Conservation (phyloP, 2,329 filamentous ascomycete genomes). For the Diplodia mutila region DNA sequence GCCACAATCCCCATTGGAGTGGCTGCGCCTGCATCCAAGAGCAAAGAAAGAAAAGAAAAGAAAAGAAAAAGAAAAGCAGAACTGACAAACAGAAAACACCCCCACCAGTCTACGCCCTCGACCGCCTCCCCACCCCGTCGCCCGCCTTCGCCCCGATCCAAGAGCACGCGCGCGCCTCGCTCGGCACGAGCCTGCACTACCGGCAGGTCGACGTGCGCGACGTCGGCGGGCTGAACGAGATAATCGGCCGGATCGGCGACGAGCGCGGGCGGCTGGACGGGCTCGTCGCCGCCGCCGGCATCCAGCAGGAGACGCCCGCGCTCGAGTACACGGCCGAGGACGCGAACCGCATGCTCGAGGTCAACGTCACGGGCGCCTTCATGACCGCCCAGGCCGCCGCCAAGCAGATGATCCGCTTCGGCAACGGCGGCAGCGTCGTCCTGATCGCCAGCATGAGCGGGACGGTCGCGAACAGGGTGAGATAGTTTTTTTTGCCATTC, state of each 20-base stretch:
- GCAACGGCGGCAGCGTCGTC: constrained; percentile 63
- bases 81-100: not conserved
- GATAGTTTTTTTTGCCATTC: constrained; percentile 34
- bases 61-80: too few relatives aligned
- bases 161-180: constrained; percentile 62
- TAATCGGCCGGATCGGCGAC: constrained; percentile 70
- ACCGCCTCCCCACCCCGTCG: constrained; percentile 62
- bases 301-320: constrained; percentile 82
- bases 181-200: constrained; percentile 73
- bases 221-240: constrained; percentile 66
- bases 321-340: constrained; percentile 73
- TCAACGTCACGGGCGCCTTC: constrained; percentile 65
- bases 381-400: constrained; percentile 68
- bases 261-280: constrained; percentile 76
- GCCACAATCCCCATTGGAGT: too few relatives aligned
- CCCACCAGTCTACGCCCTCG: constrained; percentile 64
- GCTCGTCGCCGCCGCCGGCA: constrained; percentile 72
- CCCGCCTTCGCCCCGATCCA: constrained; percentile 68
- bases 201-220: constrained; percentile 80
- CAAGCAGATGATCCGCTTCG: constrained; percentile 65
- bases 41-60: too few relatives aligned
- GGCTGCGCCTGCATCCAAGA: too few relatives aligned
- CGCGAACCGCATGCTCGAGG: constrained; percentile 64
- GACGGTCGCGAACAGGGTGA: constrained; percentile 64
- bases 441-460: constrained; percentile 68